Base-by-base conservation (phyloP, 2,329 filamentous ascomycete species). In the Aspergillus latus region DNA sequence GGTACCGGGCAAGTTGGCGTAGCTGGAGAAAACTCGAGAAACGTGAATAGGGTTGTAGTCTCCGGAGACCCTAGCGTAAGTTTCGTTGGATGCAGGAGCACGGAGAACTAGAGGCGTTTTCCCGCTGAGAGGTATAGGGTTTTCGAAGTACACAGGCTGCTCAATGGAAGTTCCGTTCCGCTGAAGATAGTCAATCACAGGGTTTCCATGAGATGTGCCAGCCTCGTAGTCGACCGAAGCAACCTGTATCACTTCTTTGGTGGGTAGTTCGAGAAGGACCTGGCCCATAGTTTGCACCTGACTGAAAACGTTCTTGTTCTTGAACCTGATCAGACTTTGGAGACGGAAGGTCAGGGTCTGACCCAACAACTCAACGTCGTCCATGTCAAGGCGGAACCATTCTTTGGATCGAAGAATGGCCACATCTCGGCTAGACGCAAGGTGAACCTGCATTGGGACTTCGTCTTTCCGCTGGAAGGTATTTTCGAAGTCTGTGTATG, bases 31-130 rank as follows among this genome's bases (percentile, higher is more conserved):
- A 54, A 97, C 91, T 55, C 94, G 89, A 10, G 94, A 97, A 44
- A 99, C 94, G 81, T 99, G 94, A 61, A 99, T 99, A 26, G 94
- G 94, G 77, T 99, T 99, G 84, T 92, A 99, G 74, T 99, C 94
- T 46, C 94, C 94, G 50, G 95, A 99, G 15, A 99, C 94, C 64
- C 92, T 90, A 60, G 94, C 95, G 69, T 99, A 99, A 30, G 90
- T 96, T 81, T 99, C 94, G 77, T 99, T 99, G 55, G 92, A 96
- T 15, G 92, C 88, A 54, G 94, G 94, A 5, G 94, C 93, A 71
- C 92, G 92, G 52, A 99, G 83, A 63, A 88, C 86, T 59, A 99
- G 83, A 51, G 92, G 90, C 1, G 88, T 89, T 82, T 92, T 96
- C 67, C 94, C 93, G 69, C 89, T 96, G 48, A 99, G 84, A 39